Base-by-base conservation (phyloP, 2,329 filamentous ascomycete genomes). In the Arachnopeziza araneosa region DNA sequence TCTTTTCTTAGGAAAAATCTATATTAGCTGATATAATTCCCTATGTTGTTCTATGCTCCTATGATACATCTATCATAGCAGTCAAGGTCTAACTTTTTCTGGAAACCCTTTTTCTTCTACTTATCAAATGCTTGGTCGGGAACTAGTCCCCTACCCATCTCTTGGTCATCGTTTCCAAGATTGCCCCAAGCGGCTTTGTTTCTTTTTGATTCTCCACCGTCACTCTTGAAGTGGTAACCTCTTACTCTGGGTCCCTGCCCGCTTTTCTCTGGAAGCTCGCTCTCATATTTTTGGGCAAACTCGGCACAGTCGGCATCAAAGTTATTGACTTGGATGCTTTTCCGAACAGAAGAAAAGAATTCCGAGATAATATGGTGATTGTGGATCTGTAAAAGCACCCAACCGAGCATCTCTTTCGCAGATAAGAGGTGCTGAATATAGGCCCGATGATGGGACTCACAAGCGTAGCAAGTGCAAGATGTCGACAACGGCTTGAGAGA, bases 321-420 rank as follows among this genome's bases (percentile, higher is more conserved):
- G 0, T 73, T 76, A 1, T 77, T 74, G 0, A 73, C 73, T 36
- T 74, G 72, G 19, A 98, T 87, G 58, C 85, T 85, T 1, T 75
- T 71, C 22, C 93, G 85, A 7, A 96, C 78, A 0, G 79, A 82
- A 0, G 77, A 74, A 73, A 98, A 96, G 77, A 98, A 96, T 0
- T 76, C 69, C 52, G 83, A 81, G 57, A 96, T 75, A 8, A 89
- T 76, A 62, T 86, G 81, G 72, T 96, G 87, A 72, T 99, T 99
- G 76, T 99, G 95, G 2, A 96, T 82, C 73, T 98, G 93, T 8
- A 99, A 80, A 8, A 99, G 80, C 0, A 88, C 90, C 95, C 95
- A 99, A 24, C 89, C 93, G 4, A 97, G 84, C 95, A 99, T 98
- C 75, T 99, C 95, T 71, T 93, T 96, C 0, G 95, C 92, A 53